Evolutionary conservation across 768 basidiomycete species (phyloP).

Genomic region (Punctularia strigosozonata): DNA sequence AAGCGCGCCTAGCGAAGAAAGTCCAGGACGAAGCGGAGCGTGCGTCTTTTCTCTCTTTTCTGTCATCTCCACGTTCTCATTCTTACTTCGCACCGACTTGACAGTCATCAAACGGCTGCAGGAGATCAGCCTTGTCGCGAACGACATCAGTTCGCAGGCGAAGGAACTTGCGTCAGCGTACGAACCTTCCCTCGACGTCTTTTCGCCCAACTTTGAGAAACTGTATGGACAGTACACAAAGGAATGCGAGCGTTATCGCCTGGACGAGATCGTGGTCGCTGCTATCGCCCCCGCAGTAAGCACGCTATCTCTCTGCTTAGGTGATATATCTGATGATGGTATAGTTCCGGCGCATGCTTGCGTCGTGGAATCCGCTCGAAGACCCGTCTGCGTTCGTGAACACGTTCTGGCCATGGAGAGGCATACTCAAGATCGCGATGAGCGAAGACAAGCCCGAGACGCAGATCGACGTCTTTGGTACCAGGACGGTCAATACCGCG

Average conservation of each 20-base stretch:
- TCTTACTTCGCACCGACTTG: conserved; percentile 4
- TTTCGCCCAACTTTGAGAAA: conserved; percentile 60
- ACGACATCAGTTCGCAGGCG: conserved; percentile 54
- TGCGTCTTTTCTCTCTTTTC: conserved; percentile 22
- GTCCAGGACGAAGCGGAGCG: conserved; percentile 70
- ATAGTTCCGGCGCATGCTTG: conserved; percentile 58
- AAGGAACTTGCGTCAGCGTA: conserved; percentile 54
- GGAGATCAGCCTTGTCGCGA: conserved; percentile 62
- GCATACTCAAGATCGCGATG: conserved; percentile 47
- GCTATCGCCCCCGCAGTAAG: conserved; percentile 73
- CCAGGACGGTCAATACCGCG: conserved; percentile 20
- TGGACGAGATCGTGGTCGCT: conserved; percentile 91
- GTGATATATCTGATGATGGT: background rate
- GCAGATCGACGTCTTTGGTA: conserved; percentile 50
- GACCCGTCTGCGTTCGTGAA: conserved; percentile 56
- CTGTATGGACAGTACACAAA: conserved; percentile 55
- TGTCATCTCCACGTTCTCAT: background rate
- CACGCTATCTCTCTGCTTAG: conserved; percentile 1
- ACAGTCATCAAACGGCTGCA: conserved; percentile 72
- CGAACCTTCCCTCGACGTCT: conserved; percentile 61
- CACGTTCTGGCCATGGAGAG: conserved; percentile 60
- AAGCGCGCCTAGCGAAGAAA: conserved; percentile 52
- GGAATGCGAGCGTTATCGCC: conserved; percentile 67
- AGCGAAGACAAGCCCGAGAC: conserved; percentile 29
- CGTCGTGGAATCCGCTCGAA: conserved; percentile 75